These are phyloP conservation scores for Apiospora arundinis DNA, from an alignment of 2,329 filamentous ascomycete species.

Conservation along the genomic window DNA sequence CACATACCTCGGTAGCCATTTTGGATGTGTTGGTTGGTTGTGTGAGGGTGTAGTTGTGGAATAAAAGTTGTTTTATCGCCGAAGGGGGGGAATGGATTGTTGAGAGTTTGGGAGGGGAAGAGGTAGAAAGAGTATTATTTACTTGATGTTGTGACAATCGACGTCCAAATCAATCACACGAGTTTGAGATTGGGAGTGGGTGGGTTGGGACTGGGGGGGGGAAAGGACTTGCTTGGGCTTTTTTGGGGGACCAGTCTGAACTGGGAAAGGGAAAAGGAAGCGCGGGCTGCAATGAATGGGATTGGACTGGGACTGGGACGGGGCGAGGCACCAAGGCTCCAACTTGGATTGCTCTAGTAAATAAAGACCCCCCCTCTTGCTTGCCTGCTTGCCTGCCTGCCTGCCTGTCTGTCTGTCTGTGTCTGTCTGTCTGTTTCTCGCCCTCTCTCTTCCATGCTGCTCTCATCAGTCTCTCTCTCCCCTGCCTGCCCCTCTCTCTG, in stretches of 20 bases:
- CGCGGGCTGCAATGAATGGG: conserved; percentile 12
- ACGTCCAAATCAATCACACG: conserved; percentile 23
- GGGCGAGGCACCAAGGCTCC: conserved; percentile 14
- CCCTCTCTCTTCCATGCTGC: not conserved
- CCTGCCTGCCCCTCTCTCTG: too few relatives aligned
- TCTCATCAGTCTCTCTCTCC: too few relatives aligned
- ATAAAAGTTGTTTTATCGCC: conserved; percentile 22
- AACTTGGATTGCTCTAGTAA: not conserved
- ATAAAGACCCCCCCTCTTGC: not conserved
- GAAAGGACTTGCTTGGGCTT: conserved; percentile 21
- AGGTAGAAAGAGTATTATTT: conserved; percentile 25
- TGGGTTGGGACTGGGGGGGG: conserved; percentile 21
- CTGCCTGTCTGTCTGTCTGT: not conserved
- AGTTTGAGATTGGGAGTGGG: conserved; percentile 23
- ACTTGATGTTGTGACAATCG: conserved; percentile 26
- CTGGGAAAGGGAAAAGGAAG: conserved; percentile 13
- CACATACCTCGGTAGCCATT: conserved; percentile 70
- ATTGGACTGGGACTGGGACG: conserved; percentile 11
- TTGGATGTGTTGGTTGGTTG: conserved; percentile 40
- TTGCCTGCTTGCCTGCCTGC: too few relatives aligned
- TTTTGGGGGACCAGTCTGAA: conserved; percentile 18
- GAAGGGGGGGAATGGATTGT: conserved; percentile 22
- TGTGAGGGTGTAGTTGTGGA: conserved; percentile 19
- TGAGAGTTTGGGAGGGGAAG: conserved; percentile 22
- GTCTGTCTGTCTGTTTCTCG: not conserved